A percentile compares a stretch with the other conserved stretches of the same genome.
Evolutionary conservation across 2,329 filamentous ascomycete species (phyloP).

Genomic region (Bipolaris sorokiniana): DNA sequence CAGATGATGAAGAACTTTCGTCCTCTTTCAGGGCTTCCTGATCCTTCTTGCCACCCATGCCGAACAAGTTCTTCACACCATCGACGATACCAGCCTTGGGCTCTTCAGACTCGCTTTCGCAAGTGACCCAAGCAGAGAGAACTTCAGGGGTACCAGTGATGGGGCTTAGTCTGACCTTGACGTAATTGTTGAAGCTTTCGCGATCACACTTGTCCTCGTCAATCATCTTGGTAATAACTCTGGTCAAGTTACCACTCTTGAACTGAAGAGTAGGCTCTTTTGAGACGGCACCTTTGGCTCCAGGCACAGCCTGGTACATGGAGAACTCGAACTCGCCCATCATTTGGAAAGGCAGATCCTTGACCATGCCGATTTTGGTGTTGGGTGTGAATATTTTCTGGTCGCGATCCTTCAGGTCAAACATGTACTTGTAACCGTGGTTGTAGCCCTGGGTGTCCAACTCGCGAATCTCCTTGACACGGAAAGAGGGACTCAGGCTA

Average conservation of each 20-base stretch:
- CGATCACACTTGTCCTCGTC: conserved; percentile 79
- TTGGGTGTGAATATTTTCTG: conserved; percentile 83
- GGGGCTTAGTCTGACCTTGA: conserved; percentile 73
- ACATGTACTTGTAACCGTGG: conserved; percentile 75
- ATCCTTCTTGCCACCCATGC: conserved; percentile 89
- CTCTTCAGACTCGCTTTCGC: conserved; percentile 74
- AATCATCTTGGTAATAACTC: conserved; percentile 77
- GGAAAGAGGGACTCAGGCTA: conserved; percentile 90
- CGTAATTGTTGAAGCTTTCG: conserved; percentile 78
- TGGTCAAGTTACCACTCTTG: conserved; percentile 83
- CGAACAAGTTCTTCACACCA: conserved; percentile 94
- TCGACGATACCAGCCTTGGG: conserved; percentile 85
- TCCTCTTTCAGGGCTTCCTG: conserved; percentile 71
- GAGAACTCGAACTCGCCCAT: conserved; percentile 79
- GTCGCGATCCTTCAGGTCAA: conserved; percentile 71
- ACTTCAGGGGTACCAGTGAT: conserved; percentile 83
- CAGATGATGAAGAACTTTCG: conserved; percentile 52
- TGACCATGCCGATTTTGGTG: conserved; percentile 77
- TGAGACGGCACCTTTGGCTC: conserved; percentile 50
- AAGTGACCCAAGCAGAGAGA: conserved; percentile 77
- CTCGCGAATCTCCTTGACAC: conserved; percentile 93
- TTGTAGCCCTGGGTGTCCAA: conserved; percentile 78
- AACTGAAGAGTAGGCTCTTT: conserved; percentile 71
- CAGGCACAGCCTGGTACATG: conserved; percentile 75
- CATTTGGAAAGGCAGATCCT: conserved; percentile 84